These are phyloP conservation scores for Berkeleyomyces rouxiae DNA, from an alignment of 2,329 filamentous ascomycete genomes.

Conservation along the genomic window DNA sequence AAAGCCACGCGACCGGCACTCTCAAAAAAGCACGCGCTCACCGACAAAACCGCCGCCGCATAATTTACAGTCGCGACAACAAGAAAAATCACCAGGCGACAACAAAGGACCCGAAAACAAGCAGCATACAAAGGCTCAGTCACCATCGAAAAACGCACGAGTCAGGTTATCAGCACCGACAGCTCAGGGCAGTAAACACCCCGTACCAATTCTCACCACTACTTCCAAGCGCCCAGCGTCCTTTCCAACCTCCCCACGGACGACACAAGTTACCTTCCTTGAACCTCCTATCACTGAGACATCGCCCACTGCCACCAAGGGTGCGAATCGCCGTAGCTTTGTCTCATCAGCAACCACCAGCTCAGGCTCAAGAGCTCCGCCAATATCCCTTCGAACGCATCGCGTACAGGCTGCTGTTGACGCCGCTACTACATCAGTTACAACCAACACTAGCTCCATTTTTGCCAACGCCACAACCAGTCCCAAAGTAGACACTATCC, in stretches of 20 bases:
- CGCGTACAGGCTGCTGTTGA: constrained; percentile 10
- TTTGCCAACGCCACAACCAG: neutral
- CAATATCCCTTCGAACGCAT: constrained; percentile 7
- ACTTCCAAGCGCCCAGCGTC: constrained; percentile 23
- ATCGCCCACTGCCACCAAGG: neutral
- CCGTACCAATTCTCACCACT: constrained; percentile 8
- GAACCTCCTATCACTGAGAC: constrained; percentile 4
- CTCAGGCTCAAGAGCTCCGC: constrained; percentile 8
- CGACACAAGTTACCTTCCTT: constrained; percentile 11
- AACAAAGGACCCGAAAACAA: neutral
- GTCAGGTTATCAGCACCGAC: constrained; percentile 19
- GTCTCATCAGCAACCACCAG: constrained; percentile 6
- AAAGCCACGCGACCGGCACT: constrained; percentile 13
- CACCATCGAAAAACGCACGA: constrained; percentile 15
- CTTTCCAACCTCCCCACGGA: constrained; percentile 20
- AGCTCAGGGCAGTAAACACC: constrained; percentile 13
- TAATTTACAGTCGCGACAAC: neutral
- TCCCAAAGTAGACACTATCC: constrained; percentile 3
- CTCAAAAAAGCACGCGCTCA: constrained; percentile 11
- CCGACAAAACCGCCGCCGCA: constrained; percentile 13
- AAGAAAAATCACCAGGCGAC: neutral
- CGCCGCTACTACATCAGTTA: neutral
- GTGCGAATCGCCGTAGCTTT: constrained; percentile 9
- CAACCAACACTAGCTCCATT: neutral
- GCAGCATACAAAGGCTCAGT: constrained; percentile 1